Conservation (phyloP, 164 flowering plant species). For the Magnolia officinalis region DNA sequence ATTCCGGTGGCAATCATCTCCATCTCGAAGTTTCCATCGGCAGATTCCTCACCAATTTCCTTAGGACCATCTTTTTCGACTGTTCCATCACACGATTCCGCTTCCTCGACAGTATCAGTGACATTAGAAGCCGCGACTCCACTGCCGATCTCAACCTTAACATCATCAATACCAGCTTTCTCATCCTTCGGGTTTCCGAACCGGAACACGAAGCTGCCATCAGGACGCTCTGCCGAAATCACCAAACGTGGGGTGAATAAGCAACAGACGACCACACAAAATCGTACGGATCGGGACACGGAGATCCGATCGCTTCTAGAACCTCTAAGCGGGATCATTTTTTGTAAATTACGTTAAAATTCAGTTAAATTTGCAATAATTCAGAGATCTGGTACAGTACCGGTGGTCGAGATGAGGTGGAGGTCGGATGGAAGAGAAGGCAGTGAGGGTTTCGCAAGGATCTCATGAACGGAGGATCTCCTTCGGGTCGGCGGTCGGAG, state of each 20-base stretch:
- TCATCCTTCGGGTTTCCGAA: slow-evolving; percentile 3
- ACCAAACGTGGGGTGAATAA: slow-evolving; percentile 8
- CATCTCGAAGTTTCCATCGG: neutral
- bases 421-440: neutral
- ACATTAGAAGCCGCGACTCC: neutral
- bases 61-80: neutral
- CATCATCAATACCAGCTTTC: neutral
- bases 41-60: neutral
- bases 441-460: neutral
- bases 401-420: slow-evolving; percentile 7
- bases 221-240: slow-evolving; percentile 13
- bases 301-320: neutral
- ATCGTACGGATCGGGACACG: neutral
- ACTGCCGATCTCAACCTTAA: neutral
- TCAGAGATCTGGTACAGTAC: slow-evolving; percentile 1
- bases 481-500: neutral
- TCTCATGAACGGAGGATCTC: neutral
- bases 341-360: neutral
- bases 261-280: slow-evolving; percentile 2
- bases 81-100: neutral
- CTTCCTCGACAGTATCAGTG: neutral
- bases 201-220: slow-evolving; percentile 13
- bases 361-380: neutral
- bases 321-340: neutral
- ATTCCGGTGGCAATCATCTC: neutral